phyloP scores from a whole-genome alignment of 1,139 yeast genomes.

The Yamadazyma friedrichii region DNA sequence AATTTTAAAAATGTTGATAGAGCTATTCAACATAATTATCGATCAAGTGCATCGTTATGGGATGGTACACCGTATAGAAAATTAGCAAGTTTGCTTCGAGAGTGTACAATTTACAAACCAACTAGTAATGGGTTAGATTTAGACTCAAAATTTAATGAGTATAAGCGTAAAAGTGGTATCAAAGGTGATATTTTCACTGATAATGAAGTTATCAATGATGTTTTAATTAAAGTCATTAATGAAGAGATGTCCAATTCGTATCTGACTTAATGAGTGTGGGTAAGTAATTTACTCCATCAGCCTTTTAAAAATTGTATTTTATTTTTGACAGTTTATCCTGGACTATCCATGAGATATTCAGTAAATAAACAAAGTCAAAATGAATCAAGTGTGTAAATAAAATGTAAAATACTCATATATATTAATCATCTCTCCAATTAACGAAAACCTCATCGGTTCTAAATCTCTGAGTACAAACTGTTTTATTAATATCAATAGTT shows the following conservation, averaged over 20 bases:
- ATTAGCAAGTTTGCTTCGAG: conserved; percentile 46
- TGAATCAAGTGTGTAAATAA: neutral
- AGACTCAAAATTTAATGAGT: neutral
- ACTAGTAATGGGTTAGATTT: neutral
- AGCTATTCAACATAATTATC: conserved; percentile 44
- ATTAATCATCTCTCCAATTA: conserved; percentile 72
- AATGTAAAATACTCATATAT: neutral
- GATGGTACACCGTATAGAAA: conserved; percentile 45
- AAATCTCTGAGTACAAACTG: conserved; percentile 90
- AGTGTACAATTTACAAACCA: conserved; percentile 20
- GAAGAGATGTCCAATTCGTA: conserved; percentile 29
- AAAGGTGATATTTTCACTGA: conserved; percentile 10
- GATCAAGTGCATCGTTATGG: conserved; percentile 43
- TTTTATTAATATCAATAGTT: conserved; percentile 55
- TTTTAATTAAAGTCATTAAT: conserved; percentile 7
- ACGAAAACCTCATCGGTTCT: conserved; percentile 91
- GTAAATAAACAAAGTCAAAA: conserved; percentile 5
- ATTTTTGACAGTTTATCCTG: conserved; percentile 21
- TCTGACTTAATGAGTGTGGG: conserved; percentile 26
- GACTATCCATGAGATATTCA: conserved; percentile 4
- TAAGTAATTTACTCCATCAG: conserved; percentile 9
- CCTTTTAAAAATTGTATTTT: conserved; percentile 21
- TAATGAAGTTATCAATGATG: conserved; percentile 11
- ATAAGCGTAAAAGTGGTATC: conserved; percentile 1
- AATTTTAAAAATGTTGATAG: conserved; percentile 22